These are phyloP conservation scores for Hemileccinum rubropunctum DNA, from an alignment of 768 basidiomycete genomes.

Conservation along the genomic window DNA sequence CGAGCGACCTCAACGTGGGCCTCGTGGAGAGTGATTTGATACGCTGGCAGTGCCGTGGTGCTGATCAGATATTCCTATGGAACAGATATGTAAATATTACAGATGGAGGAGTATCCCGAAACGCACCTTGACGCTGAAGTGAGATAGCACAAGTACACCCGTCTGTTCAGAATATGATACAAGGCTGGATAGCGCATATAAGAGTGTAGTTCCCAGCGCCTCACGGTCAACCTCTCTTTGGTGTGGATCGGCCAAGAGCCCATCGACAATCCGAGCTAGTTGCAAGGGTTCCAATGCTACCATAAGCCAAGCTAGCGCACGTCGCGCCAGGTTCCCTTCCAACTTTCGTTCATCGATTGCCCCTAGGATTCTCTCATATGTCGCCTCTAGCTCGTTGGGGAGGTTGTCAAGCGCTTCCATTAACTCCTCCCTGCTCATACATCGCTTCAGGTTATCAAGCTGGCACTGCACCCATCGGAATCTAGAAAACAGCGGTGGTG, in stretches of 20 bases:
- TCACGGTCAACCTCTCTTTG: background rate
- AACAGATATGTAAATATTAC: background rate
- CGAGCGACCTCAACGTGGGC: background rate
- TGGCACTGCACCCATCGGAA: slow-evolving; percentile 7
- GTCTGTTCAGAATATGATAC: background rate
- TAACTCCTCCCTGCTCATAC: background rate
- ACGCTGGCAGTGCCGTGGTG: background rate
- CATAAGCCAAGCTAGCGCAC: background rate
- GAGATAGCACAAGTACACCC: background rate
- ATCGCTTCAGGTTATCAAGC: background rate
- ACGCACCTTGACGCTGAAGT: slow-evolving; percentile 1
- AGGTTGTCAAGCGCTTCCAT: background rate
- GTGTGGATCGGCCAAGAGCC: background rate
- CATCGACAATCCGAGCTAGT: background rate
- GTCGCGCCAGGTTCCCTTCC: background rate
- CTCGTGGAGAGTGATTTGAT: background rate
- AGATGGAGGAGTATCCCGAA: too few species aligned
- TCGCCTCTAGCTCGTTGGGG: background rate
- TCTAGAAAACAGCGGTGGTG: background rate
- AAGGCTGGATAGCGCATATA: background rate
- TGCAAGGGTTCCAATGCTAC: background rate
- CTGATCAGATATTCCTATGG: slow-evolving; percentile 1
- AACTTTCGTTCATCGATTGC: background rate
- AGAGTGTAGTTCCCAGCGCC: background rate
- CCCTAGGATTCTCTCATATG: slow-evolving; percentile 4